phyloP scores from a whole-genome alignment of 2,329 filamentous ascomycete genomes.

The Knufia fluminis region DNA sequence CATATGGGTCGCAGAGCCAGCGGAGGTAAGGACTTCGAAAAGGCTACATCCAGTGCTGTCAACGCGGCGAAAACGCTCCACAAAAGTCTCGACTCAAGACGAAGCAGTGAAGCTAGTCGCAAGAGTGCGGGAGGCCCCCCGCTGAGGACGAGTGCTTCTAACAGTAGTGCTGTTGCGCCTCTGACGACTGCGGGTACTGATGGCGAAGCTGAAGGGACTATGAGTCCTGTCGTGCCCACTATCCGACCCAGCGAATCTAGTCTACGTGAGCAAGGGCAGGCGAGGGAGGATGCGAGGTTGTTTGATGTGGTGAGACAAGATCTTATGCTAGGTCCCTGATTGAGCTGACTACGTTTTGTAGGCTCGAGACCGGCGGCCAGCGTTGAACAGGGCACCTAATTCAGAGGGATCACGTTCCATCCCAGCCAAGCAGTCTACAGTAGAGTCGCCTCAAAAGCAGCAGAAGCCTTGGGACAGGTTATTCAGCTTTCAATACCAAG shows the following conservation, averaged over 20 bases:
- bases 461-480: constrained; percentile 31
- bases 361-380: constrained; percentile 3
- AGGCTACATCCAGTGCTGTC: constrained; percentile 22
- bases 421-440: constrained; percentile 2
- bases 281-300: constrained; percentile 32
- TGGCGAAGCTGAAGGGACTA: constrained; percentile 9
- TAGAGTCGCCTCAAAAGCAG: constrained; percentile 14
- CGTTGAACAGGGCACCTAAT: not conserved
- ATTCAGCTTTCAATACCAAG: constrained; percentile 35
- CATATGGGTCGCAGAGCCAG: constrained; percentile 30
- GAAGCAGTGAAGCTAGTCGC: constrained; percentile 78
- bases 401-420: constrained; percentile 2
- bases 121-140: constrained; percentile 44
- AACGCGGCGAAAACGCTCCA: constrained; percentile 56
- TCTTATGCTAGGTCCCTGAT: constrained; percentile 36
- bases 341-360: constrained; percentile 4
- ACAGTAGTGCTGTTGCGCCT: constrained; percentile 5
- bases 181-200: constrained; percentile 1
- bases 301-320: constrained; percentile 43
- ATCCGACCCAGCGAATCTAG: constrained; percentile 9
- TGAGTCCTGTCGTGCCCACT: constrained; percentile 17
- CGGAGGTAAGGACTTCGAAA: constrained; percentile 13
- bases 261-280: constrained; percentile 5
- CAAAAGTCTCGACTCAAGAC: constrained; percentile 82
- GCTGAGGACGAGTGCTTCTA: not conserved